Conservation (phyloP, 805 yeast genomes). For the Candida sonorensis region DNA sequence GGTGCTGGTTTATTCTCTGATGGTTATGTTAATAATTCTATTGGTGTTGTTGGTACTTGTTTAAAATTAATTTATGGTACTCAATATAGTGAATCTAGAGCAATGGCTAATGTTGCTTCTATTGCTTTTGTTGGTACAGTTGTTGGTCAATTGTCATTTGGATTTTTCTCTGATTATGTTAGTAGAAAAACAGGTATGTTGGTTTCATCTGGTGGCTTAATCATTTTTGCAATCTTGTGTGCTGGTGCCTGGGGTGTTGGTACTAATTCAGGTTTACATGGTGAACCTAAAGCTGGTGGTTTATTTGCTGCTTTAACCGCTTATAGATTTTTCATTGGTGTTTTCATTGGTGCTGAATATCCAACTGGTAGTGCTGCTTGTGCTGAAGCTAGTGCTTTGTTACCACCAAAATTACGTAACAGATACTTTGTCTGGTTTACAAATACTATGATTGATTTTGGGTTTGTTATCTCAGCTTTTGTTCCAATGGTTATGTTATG, state of each 20-base stretch:
- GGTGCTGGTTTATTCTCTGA: conserved; percentile 94
- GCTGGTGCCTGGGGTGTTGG: conserved; percentile 85
- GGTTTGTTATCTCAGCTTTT: conserved; percentile 77
- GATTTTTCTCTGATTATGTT: conserved; percentile 70
- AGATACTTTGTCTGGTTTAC: conserved; percentile 89
- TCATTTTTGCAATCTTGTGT: conserved; percentile 69
- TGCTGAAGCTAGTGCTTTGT: conserved; percentile 77
- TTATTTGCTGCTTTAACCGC: conserved; percentile 78
- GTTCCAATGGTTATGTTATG: conserved; percentile 82
- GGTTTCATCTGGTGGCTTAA: conserved; percentile 65
- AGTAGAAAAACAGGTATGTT: conserved; percentile 84
- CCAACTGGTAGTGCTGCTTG: conserved; percentile 92
- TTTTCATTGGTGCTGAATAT: conserved; percentile 92
- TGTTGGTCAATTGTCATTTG: conserved; percentile 77
- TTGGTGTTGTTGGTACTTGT: conserved; percentile 70
- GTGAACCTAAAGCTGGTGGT: conserved; percentile 50
- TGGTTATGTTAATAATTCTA: conserved; percentile 85
- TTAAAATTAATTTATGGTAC: conserved; percentile 58
- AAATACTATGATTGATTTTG: conserved; percentile 78
- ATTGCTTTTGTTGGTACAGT: conserved; percentile 92
- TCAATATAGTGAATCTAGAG: conserved; percentile 54
- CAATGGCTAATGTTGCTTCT: conserved; percentile 74
- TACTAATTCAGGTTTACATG: conserved; percentile 27
- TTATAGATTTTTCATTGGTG: conserved; percentile 79
- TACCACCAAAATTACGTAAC: conserved; percentile 79